Conservation (phyloP, 2,329 filamentous ascomycete genomes). For the Ascochyta clinopodiicola region DNA sequence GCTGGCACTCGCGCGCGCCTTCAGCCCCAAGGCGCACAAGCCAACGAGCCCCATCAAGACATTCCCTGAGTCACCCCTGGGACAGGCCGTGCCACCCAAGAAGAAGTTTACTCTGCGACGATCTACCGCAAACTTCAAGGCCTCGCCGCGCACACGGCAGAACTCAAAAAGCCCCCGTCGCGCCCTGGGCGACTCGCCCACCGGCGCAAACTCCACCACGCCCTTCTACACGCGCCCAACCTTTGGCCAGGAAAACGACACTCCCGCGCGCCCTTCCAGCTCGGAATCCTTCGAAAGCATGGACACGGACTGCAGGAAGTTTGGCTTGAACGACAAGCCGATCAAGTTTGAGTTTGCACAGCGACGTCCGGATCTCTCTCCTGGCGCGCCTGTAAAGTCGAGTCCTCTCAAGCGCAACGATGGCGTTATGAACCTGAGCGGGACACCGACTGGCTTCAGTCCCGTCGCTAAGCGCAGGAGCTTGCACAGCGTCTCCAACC, state of each 20-base stretch:
- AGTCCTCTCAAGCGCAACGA: slow-evolving; percentile 94
- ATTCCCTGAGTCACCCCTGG: slow-evolving; percentile 64
- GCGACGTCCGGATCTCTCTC: slow-evolving; percentile 35
- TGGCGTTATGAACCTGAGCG: slow-evolving; percentile 85
- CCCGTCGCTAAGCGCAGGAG: slow-evolving; percentile 92
- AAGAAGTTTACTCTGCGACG: slow-evolving; percentile 60
- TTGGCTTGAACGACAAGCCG: slow-evolving; percentile 52
- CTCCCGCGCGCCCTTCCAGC: slow-evolving; percentile 42
- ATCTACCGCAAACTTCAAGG: slow-evolving; percentile 59
- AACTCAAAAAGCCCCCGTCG: slow-evolving; percentile 79
- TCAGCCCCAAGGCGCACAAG: slow-evolving; percentile 51
- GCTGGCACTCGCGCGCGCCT: slow-evolving; percentile 53
- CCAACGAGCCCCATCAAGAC: slow-evolving; percentile 58
- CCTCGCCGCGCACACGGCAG: slow-evolving; percentile 71
- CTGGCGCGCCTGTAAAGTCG: slow-evolving; percentile 61
- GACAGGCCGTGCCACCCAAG: slow-evolving; percentile 65
- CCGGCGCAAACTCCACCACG: slow-evolving; percentile 72
- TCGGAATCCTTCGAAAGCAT: slow-evolving; percentile 27
- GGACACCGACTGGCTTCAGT: slow-evolving; percentile 72
- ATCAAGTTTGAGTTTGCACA: slow-evolving; percentile 56
- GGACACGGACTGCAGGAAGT: slow-evolving; percentile 49
- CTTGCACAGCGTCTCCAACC: slow-evolving; percentile 72
- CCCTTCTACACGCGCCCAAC: slow-evolving; percentile 58
- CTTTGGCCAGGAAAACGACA: slow-evolving; percentile 56
- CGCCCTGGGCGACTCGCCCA: slow-evolving; percentile 70